phyloP scores from a whole-genome alignment of 106 monocot species.

The Posidonia australis region DNA sequence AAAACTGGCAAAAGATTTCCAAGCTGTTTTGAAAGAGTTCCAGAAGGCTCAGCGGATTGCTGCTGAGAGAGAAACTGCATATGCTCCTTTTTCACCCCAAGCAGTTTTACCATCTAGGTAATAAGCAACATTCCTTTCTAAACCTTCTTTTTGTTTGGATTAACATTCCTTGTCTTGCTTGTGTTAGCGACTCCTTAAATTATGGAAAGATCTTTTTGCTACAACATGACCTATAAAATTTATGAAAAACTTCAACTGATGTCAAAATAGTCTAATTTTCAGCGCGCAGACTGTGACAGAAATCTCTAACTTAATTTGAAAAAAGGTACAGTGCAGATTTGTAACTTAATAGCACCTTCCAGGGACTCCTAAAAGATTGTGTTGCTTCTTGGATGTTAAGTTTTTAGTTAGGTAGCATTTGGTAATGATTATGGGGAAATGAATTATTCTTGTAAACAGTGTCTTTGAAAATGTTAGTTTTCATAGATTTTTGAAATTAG shows the following conservation, averaged over 20 bases:
- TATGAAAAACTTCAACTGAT: neutral
- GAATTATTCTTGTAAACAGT: too few relatives aligned
- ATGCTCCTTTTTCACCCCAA: slow-evolving; percentile 63
- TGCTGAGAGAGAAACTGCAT: slow-evolving; percentile 81
- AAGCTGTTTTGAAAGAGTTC: slow-evolving; percentile 71
- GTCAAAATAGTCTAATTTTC: neutral
- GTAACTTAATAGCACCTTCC: too few relatives aligned
- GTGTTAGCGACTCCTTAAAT: neutral
- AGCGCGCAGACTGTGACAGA: neutral
- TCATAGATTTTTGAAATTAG: too few relatives aligned
- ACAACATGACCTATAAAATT: neutral
- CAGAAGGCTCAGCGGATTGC: slow-evolving; percentile 74
- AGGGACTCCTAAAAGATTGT: too few relatives aligned
- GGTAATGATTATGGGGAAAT: too few relatives aligned
- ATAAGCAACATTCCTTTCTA: neutral
- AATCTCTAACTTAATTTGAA: neutral
- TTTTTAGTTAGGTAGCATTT: too few relatives aligned
- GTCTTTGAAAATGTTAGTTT: too few relatives aligned
- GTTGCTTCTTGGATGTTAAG: too few relatives aligned
- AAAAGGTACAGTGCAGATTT: too few relatives aligned
- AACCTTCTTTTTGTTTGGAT: neutral
- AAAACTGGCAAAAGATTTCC: slow-evolving; percentile 87
- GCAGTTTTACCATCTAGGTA: slow-evolving; percentile 61
- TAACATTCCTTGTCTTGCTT: neutral
- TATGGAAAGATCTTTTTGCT: neutral